A percentile compares a stretch with the other conserved stretches of the same genome.
These are phyloP conservation scores for Veloboletus limbatus DNA, from an alignment of 1,284 basidiomycete genomes.

Conservation along the genomic window DNA sequence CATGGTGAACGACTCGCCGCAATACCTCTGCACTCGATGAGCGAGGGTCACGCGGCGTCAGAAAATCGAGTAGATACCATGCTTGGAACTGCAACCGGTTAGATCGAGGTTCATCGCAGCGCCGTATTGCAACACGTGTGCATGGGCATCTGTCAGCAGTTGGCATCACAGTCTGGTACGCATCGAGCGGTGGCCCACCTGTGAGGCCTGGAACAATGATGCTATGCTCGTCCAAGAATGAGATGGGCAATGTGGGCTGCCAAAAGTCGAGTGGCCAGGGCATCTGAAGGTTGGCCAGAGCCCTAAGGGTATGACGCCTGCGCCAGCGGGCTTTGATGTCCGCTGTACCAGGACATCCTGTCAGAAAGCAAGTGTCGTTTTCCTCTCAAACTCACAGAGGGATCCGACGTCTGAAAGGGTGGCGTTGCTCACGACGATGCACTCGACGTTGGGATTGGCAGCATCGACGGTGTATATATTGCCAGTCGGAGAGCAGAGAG, in stretches of 20 bases:
- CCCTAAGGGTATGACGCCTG: not conserved
- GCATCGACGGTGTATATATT: conserved; percentile 58
- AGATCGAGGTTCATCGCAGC: conserved; percentile 63
- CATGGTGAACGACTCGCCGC: conserved; percentile 59
- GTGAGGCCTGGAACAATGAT: conserved; percentile 69
- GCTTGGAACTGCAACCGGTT: conserved; percentile 53
- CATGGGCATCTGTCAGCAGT: conserved; percentile 66
- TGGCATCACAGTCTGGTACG: not conserved
- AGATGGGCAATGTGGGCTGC: conserved; percentile 36
- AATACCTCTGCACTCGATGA: conserved; percentile 52
- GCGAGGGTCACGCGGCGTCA: not conserved
- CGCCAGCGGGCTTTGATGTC: conserved; percentile 27
- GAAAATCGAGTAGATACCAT: conserved; percentile 40
- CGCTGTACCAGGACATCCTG: conserved; percentile 14
- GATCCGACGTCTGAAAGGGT: conserved; percentile 56
- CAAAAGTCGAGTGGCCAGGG: conserved; percentile 25
- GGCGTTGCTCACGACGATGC: conserved; percentile 61
- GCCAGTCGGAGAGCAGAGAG: conserved; percentile 43
- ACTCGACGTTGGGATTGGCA: conserved; percentile 51
- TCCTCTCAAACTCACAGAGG: conserved; percentile 41
- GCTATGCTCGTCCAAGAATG: conserved; percentile 42
- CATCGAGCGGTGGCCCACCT: conserved; percentile 40
- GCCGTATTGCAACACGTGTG: conserved; percentile 71
- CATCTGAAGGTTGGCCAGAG: conserved; percentile 12
- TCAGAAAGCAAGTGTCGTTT: conserved; percentile 6